Base-by-base conservation (phyloP, 805 yeast species). In the Pichia insulana region DNA sequence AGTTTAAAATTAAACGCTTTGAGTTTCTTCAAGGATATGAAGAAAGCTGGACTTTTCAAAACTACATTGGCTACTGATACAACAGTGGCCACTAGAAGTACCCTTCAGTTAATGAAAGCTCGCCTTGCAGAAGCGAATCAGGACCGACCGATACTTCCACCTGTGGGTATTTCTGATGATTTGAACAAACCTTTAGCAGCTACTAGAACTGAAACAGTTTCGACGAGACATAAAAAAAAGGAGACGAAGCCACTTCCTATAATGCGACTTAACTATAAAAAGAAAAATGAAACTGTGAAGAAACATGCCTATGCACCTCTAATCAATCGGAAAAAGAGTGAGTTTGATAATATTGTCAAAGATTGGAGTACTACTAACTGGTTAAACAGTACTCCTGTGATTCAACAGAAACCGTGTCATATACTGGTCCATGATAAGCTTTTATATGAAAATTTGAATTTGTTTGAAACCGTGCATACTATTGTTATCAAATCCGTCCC, bases 391-490 rank as follows among this genome's bases (percentile, higher is more conserved):
- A 46, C 44, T 11, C 50, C 44, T 13, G 33, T 39, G 7, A 48
- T 48, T 26, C 49, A 44, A 31, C 34, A 38, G 7, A 45, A 36
- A 27, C 50, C 48, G 16, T 56, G 51, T 18, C 59, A 55, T 40
- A 47, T 58, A 16, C 37, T 59, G 7, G 35, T 58, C 11, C 63
- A 59, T 44, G 63, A 59, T 39, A 51, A 47, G 37, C 30, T 58
- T 9, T 16, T 57, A 7, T 54, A 41, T 30, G 40, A 41, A 3
- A 49, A 54, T 20, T 26, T 51, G 11, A 48, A 54, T 7, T 31
- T 51, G 7, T 39, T 52, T 31, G 45, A 48, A 12, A 50, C 47
- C 11, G 37, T 59, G n/a, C 25, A 46, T 7, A 36, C 36, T 7
- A 20, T 44, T 11, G n/a, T 57, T 3, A 28, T 34, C 4, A 30